phyloP scores from a whole-genome alignment of 345 rosid species.

The Melaleuca quinquenervia region DNA sequence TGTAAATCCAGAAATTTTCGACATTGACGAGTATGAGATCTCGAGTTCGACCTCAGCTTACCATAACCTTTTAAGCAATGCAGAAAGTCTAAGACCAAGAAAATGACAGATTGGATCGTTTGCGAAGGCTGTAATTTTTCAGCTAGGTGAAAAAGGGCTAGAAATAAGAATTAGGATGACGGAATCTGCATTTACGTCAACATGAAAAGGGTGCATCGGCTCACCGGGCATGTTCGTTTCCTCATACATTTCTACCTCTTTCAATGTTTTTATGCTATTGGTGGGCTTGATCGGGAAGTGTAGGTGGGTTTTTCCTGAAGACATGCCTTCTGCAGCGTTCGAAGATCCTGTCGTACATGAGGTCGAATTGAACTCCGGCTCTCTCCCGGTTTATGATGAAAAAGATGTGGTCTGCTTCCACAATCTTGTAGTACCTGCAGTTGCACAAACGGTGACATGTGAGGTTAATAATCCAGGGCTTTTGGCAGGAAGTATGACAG shows the following conservation, averaged over 20 bases:
- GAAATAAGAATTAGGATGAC: background rate
- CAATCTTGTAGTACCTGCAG: constrained; percentile 88
- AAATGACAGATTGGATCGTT: background rate
- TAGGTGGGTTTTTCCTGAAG: constrained; percentile 44
- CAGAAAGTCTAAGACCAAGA: background rate
- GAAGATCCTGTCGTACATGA: constrained; percentile 81
- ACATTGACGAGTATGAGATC: background rate
- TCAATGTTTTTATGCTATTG: background rate
- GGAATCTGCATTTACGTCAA: background rate
- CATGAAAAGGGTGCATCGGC: background rate
- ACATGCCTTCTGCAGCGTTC: constrained; percentile 86
- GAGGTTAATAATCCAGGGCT: background rate
- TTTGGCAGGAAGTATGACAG: background rate
- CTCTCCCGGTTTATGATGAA: constrained; percentile 79
- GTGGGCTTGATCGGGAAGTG: constrained; percentile 26
- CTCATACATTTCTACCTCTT: background rate
- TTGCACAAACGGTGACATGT: background rate
- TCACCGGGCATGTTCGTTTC: background rate
- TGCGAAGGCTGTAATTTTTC: background rate
- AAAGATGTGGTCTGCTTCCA: constrained; percentile 79
- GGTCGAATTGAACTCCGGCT: constrained; percentile 86
- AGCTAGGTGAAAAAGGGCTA: background rate
- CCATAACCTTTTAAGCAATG: background rate
- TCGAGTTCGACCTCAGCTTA: background rate
- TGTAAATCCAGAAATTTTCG: background rate